phyloP scores from a whole-genome alignment of 257 asterid species.

The Solanum pinnatisectum region DNA sequence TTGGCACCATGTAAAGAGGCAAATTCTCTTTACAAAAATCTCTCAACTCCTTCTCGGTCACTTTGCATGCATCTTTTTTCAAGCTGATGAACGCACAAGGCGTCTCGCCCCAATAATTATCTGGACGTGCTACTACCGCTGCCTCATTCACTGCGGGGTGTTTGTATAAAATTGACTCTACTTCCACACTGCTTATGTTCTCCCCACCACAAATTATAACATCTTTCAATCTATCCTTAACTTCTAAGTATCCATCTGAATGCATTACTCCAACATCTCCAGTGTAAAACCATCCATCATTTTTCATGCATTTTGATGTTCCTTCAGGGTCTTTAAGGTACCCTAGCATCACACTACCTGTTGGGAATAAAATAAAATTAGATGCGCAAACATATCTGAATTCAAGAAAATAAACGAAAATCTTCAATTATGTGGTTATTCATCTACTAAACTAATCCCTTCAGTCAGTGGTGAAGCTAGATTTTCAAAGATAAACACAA shows the following conservation, averaged over 20 bases:
- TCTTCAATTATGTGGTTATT: too few relatives aligned
- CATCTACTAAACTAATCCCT: too few relatives aligned
- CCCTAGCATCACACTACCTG: not conserved
- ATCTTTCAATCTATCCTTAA: conserved; percentile 36
- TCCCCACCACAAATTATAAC: conserved; percentile 46
- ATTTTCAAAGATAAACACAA: not conserved
- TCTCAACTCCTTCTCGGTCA: conserved; percentile 32
- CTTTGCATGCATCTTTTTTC: conserved; percentile 12
- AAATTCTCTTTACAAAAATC: conserved; percentile 32
- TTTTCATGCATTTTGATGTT: conserved; percentile 25
- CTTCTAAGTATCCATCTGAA: conserved; percentile 39
- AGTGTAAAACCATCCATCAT: conserved; percentile 39
- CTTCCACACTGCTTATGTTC: conserved; percentile 51
- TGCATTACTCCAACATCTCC: conserved; percentile 51
- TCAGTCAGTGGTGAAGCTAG: not conserved
- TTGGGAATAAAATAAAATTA: not conserved
- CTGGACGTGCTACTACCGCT: conserved; percentile 48
- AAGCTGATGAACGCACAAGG: conserved; percentile 41
- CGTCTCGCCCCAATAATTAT: conserved; percentile 44
- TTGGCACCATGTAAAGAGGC: conserved; percentile 50
- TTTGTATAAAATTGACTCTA: conserved; percentile 32
- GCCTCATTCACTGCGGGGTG: conserved; percentile 43
- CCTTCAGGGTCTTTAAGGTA: conserved; percentile 34
- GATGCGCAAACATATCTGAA: too few relatives aligned
- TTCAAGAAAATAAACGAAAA: too few relatives aligned